Evolutionary conservation across 305 asterid genomes (phyloP).

Genomic region (Lippia alba): DNA sequence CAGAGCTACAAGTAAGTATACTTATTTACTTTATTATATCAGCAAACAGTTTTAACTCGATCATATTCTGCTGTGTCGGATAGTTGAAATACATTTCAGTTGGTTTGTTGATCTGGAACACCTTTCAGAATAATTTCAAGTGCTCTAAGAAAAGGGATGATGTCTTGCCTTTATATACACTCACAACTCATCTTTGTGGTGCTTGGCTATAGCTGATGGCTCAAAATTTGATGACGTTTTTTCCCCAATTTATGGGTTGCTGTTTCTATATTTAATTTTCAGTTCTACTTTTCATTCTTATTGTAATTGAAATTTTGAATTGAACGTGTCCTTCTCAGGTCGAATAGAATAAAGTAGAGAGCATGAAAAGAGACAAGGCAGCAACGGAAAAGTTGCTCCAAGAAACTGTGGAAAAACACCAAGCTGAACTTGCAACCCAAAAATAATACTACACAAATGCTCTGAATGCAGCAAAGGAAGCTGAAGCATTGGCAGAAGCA

Average conservation of each 20-base stretch:
- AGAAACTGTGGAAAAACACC: slow-evolving; percentile 90
- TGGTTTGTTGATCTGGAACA: slow-evolving; percentile 7
- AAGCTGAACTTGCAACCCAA: slow-evolving; percentile 79
- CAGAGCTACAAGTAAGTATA: slow-evolving; percentile 73
- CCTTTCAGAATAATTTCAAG: slow-evolving; percentile 1
- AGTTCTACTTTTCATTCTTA: slow-evolving; percentile 13
- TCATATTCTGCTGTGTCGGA: slow-evolving; percentile 8
- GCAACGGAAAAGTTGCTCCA: slow-evolving; percentile 87
- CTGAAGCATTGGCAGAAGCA: slow-evolving; percentile 88
- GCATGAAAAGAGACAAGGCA: slow-evolving; percentile 82
- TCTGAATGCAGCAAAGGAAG: slow-evolving; percentile 83
- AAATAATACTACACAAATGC: slow-evolving; percentile 85
- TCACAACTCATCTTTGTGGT: neutral
- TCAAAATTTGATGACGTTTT: neutral
- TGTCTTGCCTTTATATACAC: neutral
- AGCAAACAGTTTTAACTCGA: slow-evolving; percentile 12
- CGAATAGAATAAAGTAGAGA: slow-evolving; percentile 91
- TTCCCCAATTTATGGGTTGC: neutral
- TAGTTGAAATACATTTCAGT: neutral
- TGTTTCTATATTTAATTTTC: slow-evolving; percentile 1
- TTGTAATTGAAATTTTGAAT: slow-evolving; percentile 19
- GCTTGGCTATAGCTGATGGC: slow-evolving; percentile 13
- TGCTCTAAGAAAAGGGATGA: neutral
- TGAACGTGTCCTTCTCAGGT: slow-evolving; percentile 51
- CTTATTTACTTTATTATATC: slow-evolving; percentile 11